Base-by-base conservation (phyloP, 441 rosid genomes). In the Hura crepitans region DNA sequence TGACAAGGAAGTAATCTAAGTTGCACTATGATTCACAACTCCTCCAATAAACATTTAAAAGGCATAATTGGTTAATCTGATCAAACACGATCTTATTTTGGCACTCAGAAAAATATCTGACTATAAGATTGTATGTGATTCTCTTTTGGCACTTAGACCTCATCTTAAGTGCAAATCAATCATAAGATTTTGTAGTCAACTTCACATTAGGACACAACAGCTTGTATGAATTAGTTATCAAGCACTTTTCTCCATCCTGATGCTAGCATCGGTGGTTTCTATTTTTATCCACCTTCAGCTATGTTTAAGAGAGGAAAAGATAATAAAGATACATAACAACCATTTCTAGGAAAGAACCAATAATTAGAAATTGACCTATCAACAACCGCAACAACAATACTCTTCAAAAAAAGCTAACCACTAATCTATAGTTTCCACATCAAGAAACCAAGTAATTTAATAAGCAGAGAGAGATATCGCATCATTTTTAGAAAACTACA, bases 331-430 rank as follows among this genome's bases (percentile, higher is more conserved):
- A 31, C 68, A 53, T 23, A 54, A 46, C 33, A 73, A 47, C 71
- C 66, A 69, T 60, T 71, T 68, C 42, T 35, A 69, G 73, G 65
- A 59, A 72, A 69, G 51, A 75, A 70, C 43, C 73, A 79, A 62
- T 54, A 68, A 66, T 76, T 70, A 53, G 50, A 62, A 81, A 54
- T 75, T 72, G 85, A 77, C 80, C 65, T 8, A 46, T 62, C 68
- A 80, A 76, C 81, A 70, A 67, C 72, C 70, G 66, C 78, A 75
- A 68, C 72, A 69, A 70, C 61, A 74, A 64, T 27, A 46, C 72
- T 60, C 65, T 43, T n/a, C 68, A 62, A 13, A 70, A n/a, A 33
- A 64, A 72, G 59, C 72, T 78, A 80, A 75, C 79, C 57, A 69
- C 77, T 69, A 70, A 57, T 62, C 42, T 53, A 72, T 45, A 53